Base-by-base conservation (phyloP, 83 land plant genomes). In the Thuja plicata region DNA sequence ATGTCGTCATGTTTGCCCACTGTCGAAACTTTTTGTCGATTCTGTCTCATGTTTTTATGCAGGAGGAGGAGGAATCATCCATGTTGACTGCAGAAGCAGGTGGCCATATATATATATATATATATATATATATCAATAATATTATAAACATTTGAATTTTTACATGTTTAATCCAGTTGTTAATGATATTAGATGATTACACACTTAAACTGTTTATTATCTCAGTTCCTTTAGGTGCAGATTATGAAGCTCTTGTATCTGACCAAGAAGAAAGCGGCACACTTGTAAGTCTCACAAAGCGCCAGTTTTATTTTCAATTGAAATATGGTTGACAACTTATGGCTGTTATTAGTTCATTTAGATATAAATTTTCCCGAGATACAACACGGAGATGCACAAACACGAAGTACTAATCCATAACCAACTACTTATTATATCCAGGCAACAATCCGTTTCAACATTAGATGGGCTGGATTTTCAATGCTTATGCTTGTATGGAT, bases 401-500 rank as follows among this genome's bases (percentile, higher is more conserved):
- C 24, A 54, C 11, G 50, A 15, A 46, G 9, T 10, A 7, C 32
- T 12, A 85, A 48, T 46, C 10, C 32, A 48, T 85, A 9, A 85
- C 17, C 30, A 16, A 50, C 5, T 24, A 15, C 37, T 52, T 87
- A 19, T 55, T 4, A 40, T n/a, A 38, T 89, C 78, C 92, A 95
- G 97, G 91, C 92, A 87, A 90, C 89, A 57, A 66, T 96, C 57
- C 45, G 91, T 16, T 89, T 70, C 81, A 93, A 94, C 57, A 88
- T 94, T 12, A 89, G 89, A 32, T 93, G 93, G 92, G 91, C 89
- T 80, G 92, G 88, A n/a, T 35, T 95, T 16, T 48, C 90, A 32
- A 89, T 93, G 21, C 89, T 96, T 27, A 4, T 92, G 11, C 6
- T 87, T 35, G 94, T 93, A 3, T 96, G 98, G 98, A 86, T 62